A percentile compares a stretch with the other conserved stretches of the same genome.
These are phyloP conservation scores for Trichosporon sp. DNA, from an alignment of 1,284 basidiomycete genomes.

Conservation along the genomic window DNA sequence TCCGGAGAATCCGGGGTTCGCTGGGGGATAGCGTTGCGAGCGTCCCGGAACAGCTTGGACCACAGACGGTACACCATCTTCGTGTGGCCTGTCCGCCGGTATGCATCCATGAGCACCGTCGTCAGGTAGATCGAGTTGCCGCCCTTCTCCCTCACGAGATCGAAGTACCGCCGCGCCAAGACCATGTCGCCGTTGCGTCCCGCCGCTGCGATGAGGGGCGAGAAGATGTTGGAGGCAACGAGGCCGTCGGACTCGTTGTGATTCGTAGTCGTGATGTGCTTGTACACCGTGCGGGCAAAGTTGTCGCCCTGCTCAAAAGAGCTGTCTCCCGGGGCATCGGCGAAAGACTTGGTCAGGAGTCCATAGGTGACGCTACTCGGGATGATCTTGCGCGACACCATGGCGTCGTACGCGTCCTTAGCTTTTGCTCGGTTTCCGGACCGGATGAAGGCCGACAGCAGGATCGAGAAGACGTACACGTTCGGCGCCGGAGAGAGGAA, in stretches of 20 bases:
- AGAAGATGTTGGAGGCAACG: constrained; percentile 34
- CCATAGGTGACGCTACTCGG: constrained; percentile 69
- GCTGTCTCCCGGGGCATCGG: constrained; percentile 20
- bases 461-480: constrained; percentile 69
- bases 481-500: constrained; percentile 32
- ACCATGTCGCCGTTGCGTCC: constrained; percentile 23
- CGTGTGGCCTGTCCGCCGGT: constrained; percentile 61
- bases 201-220: constrained; percentile 37
- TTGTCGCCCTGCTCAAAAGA: constrained; percentile 36
- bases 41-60: constrained; percentile 39
- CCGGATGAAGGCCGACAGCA: constrained; percentile 73
- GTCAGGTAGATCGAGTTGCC: constrained; percentile 34
- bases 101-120: constrained; percentile 67
- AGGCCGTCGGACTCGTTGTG: constrained; percentile 21
- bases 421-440: constrained; percentile 59
- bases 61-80: constrained; percentile 63
- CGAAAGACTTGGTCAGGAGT: constrained; percentile 60
- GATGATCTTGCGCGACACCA: constrained; percentile 63
- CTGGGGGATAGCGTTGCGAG: constrained; percentile 5
- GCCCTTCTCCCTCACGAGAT: constrained; percentile 8
- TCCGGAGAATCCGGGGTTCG: constrained; percentile 7
- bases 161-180: constrained; percentile 59
- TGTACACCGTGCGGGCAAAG: constrained; percentile 36
- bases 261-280: constrained; percentile 20
- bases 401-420: constrained; percentile 67